Conservation (phyloP, 306 rosid genomes). For the Crotalaria pallida region DNA sequence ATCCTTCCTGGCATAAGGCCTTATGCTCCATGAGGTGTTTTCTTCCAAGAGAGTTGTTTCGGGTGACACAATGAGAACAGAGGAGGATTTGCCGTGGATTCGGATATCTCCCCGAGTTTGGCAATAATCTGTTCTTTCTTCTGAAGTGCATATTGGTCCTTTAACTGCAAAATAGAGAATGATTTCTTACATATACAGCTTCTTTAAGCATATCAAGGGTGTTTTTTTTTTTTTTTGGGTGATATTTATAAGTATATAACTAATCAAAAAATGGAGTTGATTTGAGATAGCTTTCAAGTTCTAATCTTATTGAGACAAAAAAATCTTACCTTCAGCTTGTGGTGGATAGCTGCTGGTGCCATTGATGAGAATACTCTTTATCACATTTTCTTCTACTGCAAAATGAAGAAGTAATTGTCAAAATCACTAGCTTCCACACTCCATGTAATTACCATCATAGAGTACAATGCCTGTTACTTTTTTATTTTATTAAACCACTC, state of each 20-base stretch:
- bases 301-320: background rate
- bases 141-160: slow-evolving; percentile 41
- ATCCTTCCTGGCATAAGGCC: slow-evolving; percentile 68
- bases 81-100: slow-evolving; percentile 48
- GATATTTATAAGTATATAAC: no score
- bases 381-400: slow-evolving; percentile 22
- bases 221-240: no score
- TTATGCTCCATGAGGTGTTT: slow-evolving; percentile 53
- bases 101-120: slow-evolving; percentile 43
- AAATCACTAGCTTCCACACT: background rate
- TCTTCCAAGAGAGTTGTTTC: slow-evolving; percentile 15
- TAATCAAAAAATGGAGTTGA: background rate
- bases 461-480: background rate
- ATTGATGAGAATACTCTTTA: slow-evolving; percentile 2
- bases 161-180: slow-evolving; percentile 24
- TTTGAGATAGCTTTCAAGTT: background rate
- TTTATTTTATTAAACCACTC: background rate
- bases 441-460: background rate
- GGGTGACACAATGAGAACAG: slow-evolving; percentile 42
- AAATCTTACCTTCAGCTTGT: slow-evolving; percentile 25
- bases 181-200: background rate
- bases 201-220: background rate
- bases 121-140: slow-evolving; percentile 56
- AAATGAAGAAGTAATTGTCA: slow-evolving; percentile 17
- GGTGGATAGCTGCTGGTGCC: slow-evolving; percentile 17